Evolutionary conservation across 805 yeast species (phyloP).

Genomic region (Kuraishia floccosa): DNA sequence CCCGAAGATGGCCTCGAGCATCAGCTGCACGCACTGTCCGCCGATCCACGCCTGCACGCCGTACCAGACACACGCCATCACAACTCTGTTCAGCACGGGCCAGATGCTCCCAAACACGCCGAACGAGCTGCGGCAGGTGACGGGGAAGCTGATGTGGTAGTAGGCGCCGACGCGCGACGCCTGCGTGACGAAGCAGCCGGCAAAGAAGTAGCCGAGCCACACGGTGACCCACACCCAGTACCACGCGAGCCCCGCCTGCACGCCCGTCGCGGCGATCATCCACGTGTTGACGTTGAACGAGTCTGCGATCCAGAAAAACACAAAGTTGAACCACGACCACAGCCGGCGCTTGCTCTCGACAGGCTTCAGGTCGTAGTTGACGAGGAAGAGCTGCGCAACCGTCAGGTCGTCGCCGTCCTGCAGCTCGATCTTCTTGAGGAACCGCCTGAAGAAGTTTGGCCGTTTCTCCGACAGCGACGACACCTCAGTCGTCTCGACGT

Average conservation of each 20-base stretch:
- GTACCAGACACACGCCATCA: slow-evolving; percentile 73
- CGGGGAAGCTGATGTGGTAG: slow-evolving; percentile 81
- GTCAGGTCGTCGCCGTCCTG: slow-evolving; percentile 22
- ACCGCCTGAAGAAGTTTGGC: neutral
- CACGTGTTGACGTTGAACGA: slow-evolving; percentile 84
- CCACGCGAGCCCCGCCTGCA: slow-evolving; percentile 69
- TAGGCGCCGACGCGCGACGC: slow-evolving; percentile 71
- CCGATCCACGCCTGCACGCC: slow-evolving; percentile 82
- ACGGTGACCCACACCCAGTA: slow-evolving; percentile 89
- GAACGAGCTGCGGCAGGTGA: slow-evolving; percentile 68
- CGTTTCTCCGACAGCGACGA: too few species aligned
- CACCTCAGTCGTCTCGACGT: too few species aligned
- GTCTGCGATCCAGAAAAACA: slow-evolving; percentile 81
- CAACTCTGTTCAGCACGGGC: slow-evolving; percentile 85
- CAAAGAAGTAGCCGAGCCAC: slow-evolving; percentile 70
- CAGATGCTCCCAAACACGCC: slow-evolving; percentile 82
- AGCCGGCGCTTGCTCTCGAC: slow-evolving; percentile 62
- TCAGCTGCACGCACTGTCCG: slow-evolving; percentile 68
- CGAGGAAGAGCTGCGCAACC: slow-evolving; percentile 50
- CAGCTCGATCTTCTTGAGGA: slow-evolving; percentile 1
- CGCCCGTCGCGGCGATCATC: slow-evolving; percentile 87
- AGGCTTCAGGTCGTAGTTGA: slow-evolving; percentile 69
- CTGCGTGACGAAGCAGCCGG: slow-evolving; percentile 59
- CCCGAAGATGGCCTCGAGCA: slow-evolving; percentile 72
- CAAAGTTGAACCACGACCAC: slow-evolving; percentile 82